Evolutionary conservation across 2,329 filamentous ascomycete genomes (phyloP).

Genomic region (Xylariaceae sp.): DNA sequence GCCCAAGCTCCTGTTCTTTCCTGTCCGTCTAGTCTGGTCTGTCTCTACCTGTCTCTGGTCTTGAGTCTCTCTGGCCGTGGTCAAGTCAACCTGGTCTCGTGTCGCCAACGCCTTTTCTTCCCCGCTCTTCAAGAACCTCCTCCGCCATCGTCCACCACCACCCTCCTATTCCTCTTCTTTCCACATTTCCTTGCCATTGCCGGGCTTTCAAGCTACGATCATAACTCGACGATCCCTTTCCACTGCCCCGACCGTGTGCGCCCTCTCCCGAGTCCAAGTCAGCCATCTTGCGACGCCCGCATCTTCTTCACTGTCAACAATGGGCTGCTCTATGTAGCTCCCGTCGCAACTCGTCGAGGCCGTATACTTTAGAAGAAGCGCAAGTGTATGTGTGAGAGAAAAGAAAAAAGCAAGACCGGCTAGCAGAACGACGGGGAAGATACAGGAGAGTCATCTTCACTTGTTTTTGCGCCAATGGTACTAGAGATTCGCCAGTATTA

Average conservation of each 20-base stretch:
- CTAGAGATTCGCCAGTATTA: constrained; percentile 9
- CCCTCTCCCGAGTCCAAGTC: background rate
- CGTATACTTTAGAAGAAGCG: constrained; percentile 10
- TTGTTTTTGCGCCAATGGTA: constrained; percentile 5
- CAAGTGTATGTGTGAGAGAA: constrained; percentile 8
- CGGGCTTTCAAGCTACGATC: no score
- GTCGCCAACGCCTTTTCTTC: constrained; percentile 8
- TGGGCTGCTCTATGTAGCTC: constrained; percentile 27
- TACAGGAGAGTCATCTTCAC: constrained; percentile 8
- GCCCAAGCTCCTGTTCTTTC: background rate
- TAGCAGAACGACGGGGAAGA: constrained; percentile 4
- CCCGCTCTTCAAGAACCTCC: constrained; percentile 2
- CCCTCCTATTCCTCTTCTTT: constrained; percentile 5
- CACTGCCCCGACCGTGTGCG: constrained; percentile 6
- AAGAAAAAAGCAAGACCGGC: constrained; percentile 4
- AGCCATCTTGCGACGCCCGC: constrained; percentile 16
- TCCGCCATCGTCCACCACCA: background rate
- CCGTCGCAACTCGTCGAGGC: constrained; percentile 25
- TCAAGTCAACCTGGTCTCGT: constrained; percentile 1
- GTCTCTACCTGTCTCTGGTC: background rate
- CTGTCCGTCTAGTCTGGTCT: background rate
- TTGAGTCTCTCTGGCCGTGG: no score
- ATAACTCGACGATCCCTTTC: background rate
- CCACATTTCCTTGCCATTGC: constrained; percentile 9
- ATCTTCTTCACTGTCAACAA: constrained; percentile 18